Evolutionary conservation across 495 filamentous ascomycete species (phyloP), one percentile per base, ranked within the genome.

Genomic region (Rusavskia elegans): DNA sequence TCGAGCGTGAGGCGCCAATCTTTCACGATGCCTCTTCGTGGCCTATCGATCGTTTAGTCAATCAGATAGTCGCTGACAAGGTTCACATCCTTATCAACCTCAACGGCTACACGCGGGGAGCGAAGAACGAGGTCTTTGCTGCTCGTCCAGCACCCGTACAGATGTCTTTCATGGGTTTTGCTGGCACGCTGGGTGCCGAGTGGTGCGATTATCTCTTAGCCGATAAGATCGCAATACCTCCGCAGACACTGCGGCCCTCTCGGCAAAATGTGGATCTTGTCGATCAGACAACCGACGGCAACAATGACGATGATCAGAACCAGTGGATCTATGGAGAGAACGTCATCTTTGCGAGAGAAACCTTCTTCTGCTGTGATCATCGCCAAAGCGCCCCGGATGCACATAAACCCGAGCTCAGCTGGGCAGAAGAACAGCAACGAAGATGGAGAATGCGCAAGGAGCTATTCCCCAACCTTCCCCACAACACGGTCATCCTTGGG

Each of bases 81-180:
- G 93, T 99, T 49, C 92, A 99, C 64, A 95, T 99, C 38, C 74
- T 99, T 25, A 82, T 99, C 53, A 99, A 99, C 53, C 73, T 99
- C 19, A 99, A 99, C 62, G 92, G 92, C 27, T 99, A 97, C 66
- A 99, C 92, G 5, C 78, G 92, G 32, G 92, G 92, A 19, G 92
- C 92, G n/a, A 81, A 88, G 38, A 99, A 99, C 57, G 93, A 99
- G 63, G 80, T 97, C 17, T 99, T 99, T 65, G 92, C 92, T 35
- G 92, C 93, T 13, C 80, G 92, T 25, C 89, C 92, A 10, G 88
- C 89, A 3, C 92, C 92, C 0, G 89, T 99, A 48, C 92, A 97
- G 58, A 99, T 99, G 92, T 95, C 92, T 0, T 99, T 99, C 64
- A 99, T 99, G 92, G 92, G 92, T 2, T 97, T 99, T 66, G 92